phyloP scores from a whole-genome alignment of 768 basidiomycete genomes.

The Rhodotorula taiwanensis region DNA sequence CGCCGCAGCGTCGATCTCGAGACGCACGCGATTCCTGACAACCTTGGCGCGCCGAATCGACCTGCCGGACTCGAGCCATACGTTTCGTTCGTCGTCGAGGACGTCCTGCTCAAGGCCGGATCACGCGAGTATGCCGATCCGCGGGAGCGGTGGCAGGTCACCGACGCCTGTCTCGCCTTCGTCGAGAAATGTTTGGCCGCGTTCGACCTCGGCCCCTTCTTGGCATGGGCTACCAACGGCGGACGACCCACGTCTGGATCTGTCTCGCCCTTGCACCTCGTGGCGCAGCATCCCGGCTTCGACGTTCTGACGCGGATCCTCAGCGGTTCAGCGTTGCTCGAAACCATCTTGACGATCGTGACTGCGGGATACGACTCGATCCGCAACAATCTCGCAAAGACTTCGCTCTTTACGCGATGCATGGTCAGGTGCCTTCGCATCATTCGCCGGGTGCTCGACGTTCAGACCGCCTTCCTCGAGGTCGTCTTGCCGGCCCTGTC shows the following conservation, averaged over 20 bases:
- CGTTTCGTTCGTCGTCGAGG: slow-evolving; percentile 78
- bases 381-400: slow-evolving; percentile 55
- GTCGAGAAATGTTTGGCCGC: slow-evolving; percentile 75
- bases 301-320: slow-evolving; percentile 74
- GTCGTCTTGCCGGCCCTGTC: slow-evolving; percentile 70
- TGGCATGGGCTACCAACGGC: slow-evolving; percentile 47
- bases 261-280: slow-evolving; percentile 30
- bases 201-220: slow-evolving; percentile 69
- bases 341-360: slow-evolving; percentile 67
- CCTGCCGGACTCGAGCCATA: slow-evolving; percentile 65
- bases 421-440: slow-evolving; percentile 77
- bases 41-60: slow-evolving; percentile 71
- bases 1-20: slow-evolving; percentile 54
- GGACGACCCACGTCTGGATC: slow-evolving; percentile 1
- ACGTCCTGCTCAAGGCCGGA: slow-evolving; percentile 71
- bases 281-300: slow-evolving; percentile 69
- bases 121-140: slow-evolving; percentile 66
- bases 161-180: slow-evolving; percentile 74
- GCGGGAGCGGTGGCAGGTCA: slow-evolving; percentile 76
- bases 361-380: slow-evolving; percentile 73
- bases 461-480: slow-evolving; percentile 84
- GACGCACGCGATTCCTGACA: slow-evolving; percentile 69
- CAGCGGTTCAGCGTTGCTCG: slow-evolving; percentile 64
- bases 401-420: slow-evolving; percentile 61
- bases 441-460: slow-evolving; percentile 68